Base-by-base conservation (phyloP, 2,329 filamentous ascomycete genomes). In the Harringtonia lauricola region DNA sequence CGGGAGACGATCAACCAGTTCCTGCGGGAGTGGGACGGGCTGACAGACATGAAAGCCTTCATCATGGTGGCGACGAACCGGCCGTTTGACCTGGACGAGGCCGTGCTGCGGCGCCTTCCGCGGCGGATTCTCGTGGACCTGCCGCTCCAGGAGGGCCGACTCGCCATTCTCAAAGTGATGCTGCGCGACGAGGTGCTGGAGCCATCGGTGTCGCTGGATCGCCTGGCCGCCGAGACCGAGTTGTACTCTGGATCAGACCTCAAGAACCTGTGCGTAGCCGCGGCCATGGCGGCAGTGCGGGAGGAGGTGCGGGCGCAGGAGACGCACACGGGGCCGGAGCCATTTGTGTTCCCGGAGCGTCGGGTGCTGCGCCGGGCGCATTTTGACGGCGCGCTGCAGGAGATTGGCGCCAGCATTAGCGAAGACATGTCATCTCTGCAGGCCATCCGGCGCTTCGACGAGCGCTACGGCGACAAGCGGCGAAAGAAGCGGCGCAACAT, bases 21-120 rank as follows among this genome's bases (percentile, higher is more conserved):
- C 61, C 68, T 98, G 40, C 83, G 88, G 43, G 90, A 96, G 60
- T 96, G 90, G 92, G 92, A 96, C 54, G 92, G 92, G 12, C 82
- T 96, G 69, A 69, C 38, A 14, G 83, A 85, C 53, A 75, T 80
- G 38, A 84, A 83, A 17, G 87, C 90, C 3, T 96, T 98, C 60
- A 90, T 98, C 61, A 95, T 98, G 88, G 88, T 96, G 0, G 90
- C 92, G 24, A 96, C 89, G 9, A 96, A 98, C 61, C 74, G 90
- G 10, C 92, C 92, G 0, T 95, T 94, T 56, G 92, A 96, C 56
- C 76, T 98, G 1, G 92, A 98, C 55, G 86, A 92, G 54, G 86
- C 86, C 10, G 83, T 92, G 10, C 71, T 92, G 37, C 73, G 86
- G n/a, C 74, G 85, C 13, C 65, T 89, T 19, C 85, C 85, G 2